Evolutionary conservation across 768 basidiomycete genomes (phyloP).

Genomic region (Mycena chlorophos): DNA sequence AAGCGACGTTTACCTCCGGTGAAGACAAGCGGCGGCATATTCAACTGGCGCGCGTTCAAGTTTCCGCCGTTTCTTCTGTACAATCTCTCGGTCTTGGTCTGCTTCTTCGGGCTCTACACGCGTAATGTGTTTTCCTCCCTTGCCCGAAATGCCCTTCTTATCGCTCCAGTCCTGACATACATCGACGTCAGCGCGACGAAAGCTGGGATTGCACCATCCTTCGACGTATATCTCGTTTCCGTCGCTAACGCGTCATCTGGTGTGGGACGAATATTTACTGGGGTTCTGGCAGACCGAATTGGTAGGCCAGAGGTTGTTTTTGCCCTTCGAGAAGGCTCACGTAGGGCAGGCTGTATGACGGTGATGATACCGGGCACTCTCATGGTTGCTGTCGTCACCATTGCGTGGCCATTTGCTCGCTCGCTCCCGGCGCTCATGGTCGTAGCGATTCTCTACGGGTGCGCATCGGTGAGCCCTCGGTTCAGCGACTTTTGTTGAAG

Average conservation of each 20-base stretch:
- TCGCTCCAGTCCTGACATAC: slow-evolving; percentile 60
- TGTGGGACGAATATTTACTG: slow-evolving; percentile 58
- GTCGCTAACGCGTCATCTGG: slow-evolving; percentile 68
- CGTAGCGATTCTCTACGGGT: slow-evolving; percentile 68
- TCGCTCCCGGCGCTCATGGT: slow-evolving; percentile 47
- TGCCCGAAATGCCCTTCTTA: neutral
- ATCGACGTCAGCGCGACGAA: slow-evolving; percentile 56
- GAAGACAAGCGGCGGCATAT: slow-evolving; percentile 54
- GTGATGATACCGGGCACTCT: slow-evolving; percentile 65
- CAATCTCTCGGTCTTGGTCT: slow-evolving; percentile 53
- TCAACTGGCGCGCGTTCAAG: slow-evolving; percentile 55
- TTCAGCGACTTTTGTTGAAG: slow-evolving; percentile 12
- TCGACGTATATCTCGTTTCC: slow-evolving; percentile 65
- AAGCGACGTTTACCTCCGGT: slow-evolving; percentile 57
- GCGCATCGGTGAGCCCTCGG: slow-evolving; percentile 28
- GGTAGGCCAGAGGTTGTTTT: slow-evolving; percentile 39
- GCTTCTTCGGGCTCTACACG: slow-evolving; percentile 72
- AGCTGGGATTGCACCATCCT: slow-evolving; percentile 47
- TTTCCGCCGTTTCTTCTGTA: slow-evolving; percentile 56
- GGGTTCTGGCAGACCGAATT: slow-evolving; percentile 52
- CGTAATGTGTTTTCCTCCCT: slow-evolving; percentile 32
- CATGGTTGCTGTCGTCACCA: slow-evolving; percentile 58
- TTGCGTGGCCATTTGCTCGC: slow-evolving; percentile 67
- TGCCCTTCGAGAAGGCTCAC: neutral
- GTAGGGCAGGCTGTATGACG: slow-evolving; percentile 58